Evolutionary conservation across 2,329 filamentous ascomycete genomes (phyloP), one percentile per base, ranked within the genome.

Genomic region (Pseudopyrenochaeta lycopersici): DNA sequence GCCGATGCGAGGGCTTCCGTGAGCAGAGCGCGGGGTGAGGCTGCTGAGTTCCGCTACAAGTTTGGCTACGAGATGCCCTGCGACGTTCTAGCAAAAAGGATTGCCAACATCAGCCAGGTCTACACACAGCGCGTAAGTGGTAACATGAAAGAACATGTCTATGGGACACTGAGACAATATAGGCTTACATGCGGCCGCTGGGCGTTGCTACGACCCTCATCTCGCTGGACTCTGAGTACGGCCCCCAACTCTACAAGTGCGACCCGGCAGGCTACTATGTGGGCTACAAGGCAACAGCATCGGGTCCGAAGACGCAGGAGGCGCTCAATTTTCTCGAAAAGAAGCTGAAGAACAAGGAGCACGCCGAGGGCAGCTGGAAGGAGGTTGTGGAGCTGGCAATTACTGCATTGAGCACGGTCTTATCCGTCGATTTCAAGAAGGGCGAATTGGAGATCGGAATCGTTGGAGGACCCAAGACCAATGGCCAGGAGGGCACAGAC

Each of bases 401-500:
- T 77, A 91, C 92, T 39, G 94, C 95, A 6, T 82, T 99, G 77
- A 97, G 93, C 85, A 96, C 91, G 31, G 93, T 99, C 56, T 85
- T 99, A 62, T 97, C 94, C 79, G 96, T 98, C 78, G 95, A 99
- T 78, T 99, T 99, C 84, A 99, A 99, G 87, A 98, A 98, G 85
- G 90, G 90, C 68, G 95, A 99, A 83, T 89, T 99, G 76, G 95
- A 99, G 82, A 91, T 99, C 79, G 95, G 95, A 60, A 93, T 99
- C 73, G 95, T 97, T 49, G 95, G 95, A 64, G 94, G 92, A 27
- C 93, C 94, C 52, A 85, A 87, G 70, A 80, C 83, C 54, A 91
- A 96, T 73, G 94, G 93, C 64, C 85, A 90, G 79, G 90, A 96
- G 76, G 92, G 91, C 62, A 90, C 89, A 60, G 85, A 91, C 70